Evolutionary conservation across 1,139 yeast genomes (phyloP).

Genomic region (Geotrichum restrictum): DNA sequence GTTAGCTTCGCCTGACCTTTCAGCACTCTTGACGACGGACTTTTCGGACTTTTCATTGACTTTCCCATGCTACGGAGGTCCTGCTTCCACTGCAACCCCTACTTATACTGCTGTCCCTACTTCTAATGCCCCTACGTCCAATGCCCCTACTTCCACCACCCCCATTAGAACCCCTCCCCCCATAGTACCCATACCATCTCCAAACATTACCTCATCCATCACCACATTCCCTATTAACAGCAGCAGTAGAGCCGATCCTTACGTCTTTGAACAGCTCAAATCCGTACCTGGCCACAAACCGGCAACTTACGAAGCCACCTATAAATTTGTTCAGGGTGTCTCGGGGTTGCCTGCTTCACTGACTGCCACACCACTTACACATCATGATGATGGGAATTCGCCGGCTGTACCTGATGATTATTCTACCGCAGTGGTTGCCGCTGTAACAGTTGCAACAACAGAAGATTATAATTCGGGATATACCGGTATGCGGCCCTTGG

Average conservation of each 20-base stretch:
- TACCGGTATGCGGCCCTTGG: too few species aligned
- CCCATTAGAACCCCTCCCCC: constrained; percentile 1
- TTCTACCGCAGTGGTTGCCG: too few species aligned
- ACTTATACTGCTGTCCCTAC: not conserved
- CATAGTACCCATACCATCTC: constrained; percentile 12
- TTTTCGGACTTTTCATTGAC: not conserved
- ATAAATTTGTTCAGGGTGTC: not conserved
- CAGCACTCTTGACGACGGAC: constrained; percentile 6
- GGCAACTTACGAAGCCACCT: not conserved
- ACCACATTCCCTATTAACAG: not conserved
- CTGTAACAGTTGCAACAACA: too few species aligned
- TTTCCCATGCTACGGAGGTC: too few species aligned
- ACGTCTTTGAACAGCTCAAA: constrained; percentile 18
- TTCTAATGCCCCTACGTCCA: constrained; percentile 7
- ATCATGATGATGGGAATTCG: too few species aligned
- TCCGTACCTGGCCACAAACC: constrained; percentile 8
- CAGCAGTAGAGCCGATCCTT: constrained; percentile 9
- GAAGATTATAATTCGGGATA: too few species aligned
- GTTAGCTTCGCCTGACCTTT: constrained; percentile 14
- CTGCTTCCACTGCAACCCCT: too few species aligned
- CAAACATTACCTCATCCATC: not conserved
- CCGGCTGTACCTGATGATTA: too few species aligned
- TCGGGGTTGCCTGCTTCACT: not conserved
- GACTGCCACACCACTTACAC: not conserved
- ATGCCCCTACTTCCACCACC: constrained; percentile 1